These are phyloP conservation scores for Botryotinia globosa DNA, from an alignment of 2,329 filamentous ascomycete genomes.

Conservation along the genomic window DNA sequence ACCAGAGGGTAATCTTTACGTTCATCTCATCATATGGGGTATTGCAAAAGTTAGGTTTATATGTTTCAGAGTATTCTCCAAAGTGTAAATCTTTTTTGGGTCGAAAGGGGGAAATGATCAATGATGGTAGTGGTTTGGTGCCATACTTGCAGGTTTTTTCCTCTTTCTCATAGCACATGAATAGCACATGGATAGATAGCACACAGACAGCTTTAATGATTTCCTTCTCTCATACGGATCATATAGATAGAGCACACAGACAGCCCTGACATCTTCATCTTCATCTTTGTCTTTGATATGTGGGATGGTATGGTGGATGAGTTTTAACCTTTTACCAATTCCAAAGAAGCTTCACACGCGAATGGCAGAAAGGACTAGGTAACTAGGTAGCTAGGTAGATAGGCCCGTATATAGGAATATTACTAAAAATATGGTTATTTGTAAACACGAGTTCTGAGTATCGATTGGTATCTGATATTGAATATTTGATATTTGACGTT, in stretches of 20 bases:
- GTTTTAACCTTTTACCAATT: not conserved
- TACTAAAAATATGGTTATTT: not conserved
- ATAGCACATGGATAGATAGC: not conserved
- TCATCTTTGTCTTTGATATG: no score
- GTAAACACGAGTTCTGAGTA: not conserved
- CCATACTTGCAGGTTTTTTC: no score
- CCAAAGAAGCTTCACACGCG: not conserved
- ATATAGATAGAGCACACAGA: not conserved
- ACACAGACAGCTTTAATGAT: not conserved
- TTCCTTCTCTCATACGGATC: not conserved
- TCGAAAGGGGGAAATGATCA: constrained; percentile 7
- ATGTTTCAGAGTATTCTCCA: constrained; percentile 13
- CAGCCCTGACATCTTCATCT: not conserved
- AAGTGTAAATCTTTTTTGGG: not conserved
- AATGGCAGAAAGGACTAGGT: not conserved
- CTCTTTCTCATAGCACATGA: not conserved
- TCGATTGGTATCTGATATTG: no score
- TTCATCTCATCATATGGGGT: not conserved
- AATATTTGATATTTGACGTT: not conserved
- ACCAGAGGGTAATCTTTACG: not conserved
- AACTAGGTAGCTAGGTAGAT: no score
- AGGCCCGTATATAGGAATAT: no score
- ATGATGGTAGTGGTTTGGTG: not conserved
- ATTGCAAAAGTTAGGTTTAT: not conserved
- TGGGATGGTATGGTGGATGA: no score